Evolutionary conservation across 2,329 filamentous ascomycete genomes (phyloP), one percentile per base, ranked within the genome.

Genomic region (Aspergillus quadrilineatus): DNA sequence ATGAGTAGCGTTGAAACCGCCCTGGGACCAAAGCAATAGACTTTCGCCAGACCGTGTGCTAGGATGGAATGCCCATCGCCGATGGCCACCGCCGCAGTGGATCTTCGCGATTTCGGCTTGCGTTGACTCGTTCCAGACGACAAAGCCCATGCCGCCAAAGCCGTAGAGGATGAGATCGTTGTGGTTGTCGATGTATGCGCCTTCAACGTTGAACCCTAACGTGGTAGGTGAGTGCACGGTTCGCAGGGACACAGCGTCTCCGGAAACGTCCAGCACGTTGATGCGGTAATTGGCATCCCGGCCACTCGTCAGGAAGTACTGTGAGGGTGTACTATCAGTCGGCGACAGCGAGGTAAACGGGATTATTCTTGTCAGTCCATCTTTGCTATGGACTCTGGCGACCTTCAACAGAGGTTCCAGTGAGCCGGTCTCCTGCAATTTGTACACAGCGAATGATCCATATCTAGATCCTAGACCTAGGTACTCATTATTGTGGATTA

Each of bases 11-110:
- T 82, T 76, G 53, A 86, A 77, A 59, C 85, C 83, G 4, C 86
- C 85, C 71, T 90, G 87, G 3, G 88, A 93, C 82, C 89, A 97
- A 0, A 89, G 81, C 57, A 96, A 86, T 29, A 78, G 80, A 1
- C 80, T 80, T 41, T 75, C 75, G 42, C 67, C 66, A 1, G 63
- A 58, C 1, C 58, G 58, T 8, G 62, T 62, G 1, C 56, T 53
- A 6, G 70, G 66, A 7, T 69, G 67, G 60, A 82, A 89, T 2
- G 84, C 82, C 80, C 91, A 97, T 32, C 82, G 86, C 53, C 93
- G 84, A 68, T 96, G 91, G 0, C 86, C 87, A 34, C 93, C 93
- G 54, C 92, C 93, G 68, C 93, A 97, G 48, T 92, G 86, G 30
- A 96, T 80, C 0, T 79, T 81, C 53, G 88, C 83, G 14, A 93